These are phyloP conservation scores for Cystofilobasidium capitatum DNA, from an alignment of 768 basidiomycete genomes.

Conservation along the genomic window DNA sequence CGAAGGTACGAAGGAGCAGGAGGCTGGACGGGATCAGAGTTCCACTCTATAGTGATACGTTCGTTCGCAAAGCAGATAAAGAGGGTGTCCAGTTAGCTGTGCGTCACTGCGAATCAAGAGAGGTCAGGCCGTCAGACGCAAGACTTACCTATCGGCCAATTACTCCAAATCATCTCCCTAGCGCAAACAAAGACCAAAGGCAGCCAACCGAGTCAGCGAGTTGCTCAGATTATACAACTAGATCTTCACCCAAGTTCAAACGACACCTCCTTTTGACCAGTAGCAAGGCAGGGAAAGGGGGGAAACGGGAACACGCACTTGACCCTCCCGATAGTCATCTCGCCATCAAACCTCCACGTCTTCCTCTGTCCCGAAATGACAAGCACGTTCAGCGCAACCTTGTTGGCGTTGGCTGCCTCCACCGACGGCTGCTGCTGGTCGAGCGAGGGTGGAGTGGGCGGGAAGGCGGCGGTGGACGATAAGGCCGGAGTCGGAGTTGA, in stretches of 20 bases:
- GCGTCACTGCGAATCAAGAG: no score
- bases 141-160: slow-evolving; percentile 16
- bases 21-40: slow-evolving; percentile 8
- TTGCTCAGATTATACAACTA: not conserved
- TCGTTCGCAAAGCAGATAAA: not conserved
- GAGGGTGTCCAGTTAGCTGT: not conserved
- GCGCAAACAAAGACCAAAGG: not conserved
- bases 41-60: slow-evolving; percentile 5
- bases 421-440: no score
- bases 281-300: not conserved
- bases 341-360: slow-evolving; percentile 16
- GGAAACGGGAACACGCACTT: slow-evolving; percentile 13
- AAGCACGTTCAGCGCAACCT: slow-evolving; percentile 8
- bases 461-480: no score
- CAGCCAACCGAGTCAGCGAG: not conserved
- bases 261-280: no score
- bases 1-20: slow-evolving; percentile 18
- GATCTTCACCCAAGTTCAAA: no score
- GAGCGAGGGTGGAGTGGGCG: no score
- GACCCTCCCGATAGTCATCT: slow-evolving; percentile 15
- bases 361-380: slow-evolving; percentile 23
- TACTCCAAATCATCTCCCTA: slow-evolving; percentile 17
- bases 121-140: not conserved
- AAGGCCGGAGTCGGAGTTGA: no score
- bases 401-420: no score